Base-by-base conservation (phyloP, 192 early-diverging fungal species). In the Coemansia sp. region DNA sequence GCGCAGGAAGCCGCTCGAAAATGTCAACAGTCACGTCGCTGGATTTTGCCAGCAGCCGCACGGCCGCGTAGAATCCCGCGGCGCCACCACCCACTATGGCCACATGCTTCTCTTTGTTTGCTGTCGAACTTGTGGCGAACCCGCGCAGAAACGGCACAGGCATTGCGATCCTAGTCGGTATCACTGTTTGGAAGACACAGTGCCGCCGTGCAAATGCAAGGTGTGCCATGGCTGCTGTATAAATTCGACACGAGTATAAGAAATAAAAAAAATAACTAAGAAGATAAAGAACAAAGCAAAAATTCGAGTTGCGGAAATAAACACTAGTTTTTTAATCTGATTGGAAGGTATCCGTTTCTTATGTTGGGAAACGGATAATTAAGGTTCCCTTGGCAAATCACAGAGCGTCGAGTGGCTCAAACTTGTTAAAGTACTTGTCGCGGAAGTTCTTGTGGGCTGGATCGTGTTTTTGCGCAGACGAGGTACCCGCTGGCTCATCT, bases 1-100 rank as follows among this genome's bases (percentile, higher is more conserved):
- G 97, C 0, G 92, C 83, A 1, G 94, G 92, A 0, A 93, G 79
- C 29, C 83, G 70, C 67, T 97, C 97, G 61, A 88, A 91, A 79
- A 99, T 91, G 69, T 97, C 93, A 36, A 99, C 70, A 17, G 32
- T 35, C 15, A 70, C 33, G 0, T 81, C 74, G 23, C 73, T 66
- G 40, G 49, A 25, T 7, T 85, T 73, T 67, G 87, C 87, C n/a
- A 96, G 76, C 5, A 97, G 67, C 35, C 90, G 83, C 36, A 91
- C 87, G 0, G 93, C 89, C 9, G 95, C 91, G 74, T 97, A 99
- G 71, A 97, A 95, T 0, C 94, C 95, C 9, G 95, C 95, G 23
- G 89, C 89, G 0, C 90, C 92, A 68, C 88, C 89, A 11, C 89
- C 90, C n/a, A 91, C 85, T 7, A 93, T 77, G 7, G 91, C 90